A percentile compares a stretch with the other conserved stretches of the same genome.
Evolutionary conservation across 148 eudicot species (phyloP).

Genomic region (Fallopia convolvulus): DNA sequence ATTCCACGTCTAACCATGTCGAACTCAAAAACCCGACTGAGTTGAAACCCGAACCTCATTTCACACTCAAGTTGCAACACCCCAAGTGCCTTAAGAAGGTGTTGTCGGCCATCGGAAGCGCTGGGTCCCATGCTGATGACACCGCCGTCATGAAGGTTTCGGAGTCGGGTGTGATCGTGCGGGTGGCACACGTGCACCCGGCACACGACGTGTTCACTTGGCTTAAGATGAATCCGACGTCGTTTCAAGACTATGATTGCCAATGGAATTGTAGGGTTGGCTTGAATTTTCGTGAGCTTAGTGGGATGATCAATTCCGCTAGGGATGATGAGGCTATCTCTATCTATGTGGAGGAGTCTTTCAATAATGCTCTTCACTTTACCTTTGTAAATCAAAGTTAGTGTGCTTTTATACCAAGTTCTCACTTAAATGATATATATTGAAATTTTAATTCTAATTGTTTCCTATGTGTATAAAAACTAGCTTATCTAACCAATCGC

Average conservation of each 20-base stretch:
- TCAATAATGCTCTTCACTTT: slow-evolving; percentile 15
- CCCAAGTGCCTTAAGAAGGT: slow-evolving; percentile 14
- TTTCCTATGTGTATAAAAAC: too few species aligned
- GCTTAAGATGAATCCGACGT: slow-evolving; percentile 13
- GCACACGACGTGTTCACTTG: slow-evolving; percentile 16
- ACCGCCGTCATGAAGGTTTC: slow-evolving; percentile 19
- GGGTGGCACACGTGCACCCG: slow-evolving; percentile 18
- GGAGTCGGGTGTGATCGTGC: slow-evolving; percentile 20
- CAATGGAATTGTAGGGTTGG: slow-evolving; percentile 10
- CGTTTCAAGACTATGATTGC: slow-evolving; percentile 20
- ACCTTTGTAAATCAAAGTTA: slow-evolving; percentile 25
- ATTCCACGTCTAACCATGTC: neutral
- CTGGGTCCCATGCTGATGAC: slow-evolving; percentile 13
- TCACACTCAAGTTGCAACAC: neutral
- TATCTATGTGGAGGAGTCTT: slow-evolving; percentile 12
- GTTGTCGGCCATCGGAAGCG: slow-evolving; percentile 14
- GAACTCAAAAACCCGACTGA: neutral
- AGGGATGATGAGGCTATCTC: slow-evolving; percentile 16
- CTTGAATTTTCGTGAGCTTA: slow-evolving; percentile 21
- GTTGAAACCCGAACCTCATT: neutral
- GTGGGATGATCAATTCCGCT: slow-evolving; percentile 20
- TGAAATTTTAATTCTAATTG: neutral
- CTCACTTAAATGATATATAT: too few species aligned
- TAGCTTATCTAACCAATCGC: too few species aligned
- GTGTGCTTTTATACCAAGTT: neutral